Evolutionary conservation across 352 stramenopile species (phyloP), one percentile per base, ranked within the genome.

Genomic region (Blastocystis sp.): DNA sequence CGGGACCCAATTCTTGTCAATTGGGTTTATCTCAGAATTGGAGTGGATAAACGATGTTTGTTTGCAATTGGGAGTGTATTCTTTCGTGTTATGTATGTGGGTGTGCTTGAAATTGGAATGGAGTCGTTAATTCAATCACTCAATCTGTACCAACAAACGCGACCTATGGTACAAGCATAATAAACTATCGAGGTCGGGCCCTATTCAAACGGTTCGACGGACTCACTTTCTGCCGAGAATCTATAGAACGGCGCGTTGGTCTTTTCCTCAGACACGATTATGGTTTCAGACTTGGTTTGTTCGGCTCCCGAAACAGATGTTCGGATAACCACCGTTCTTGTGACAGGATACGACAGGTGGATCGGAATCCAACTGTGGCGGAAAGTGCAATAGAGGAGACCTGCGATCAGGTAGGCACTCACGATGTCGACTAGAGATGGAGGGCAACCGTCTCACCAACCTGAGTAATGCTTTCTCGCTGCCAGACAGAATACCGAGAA

Each of bases 381-480:
- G 38, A 78, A 78, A 27, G 67, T 59, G 67, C 34, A 78, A 38
- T 56, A 78, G 24, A 61, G 46, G 40, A 78, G 67, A 44, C 38
- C 29, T 16, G 67, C 67, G 0, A 78, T 51, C 51, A 57, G 49
- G 36, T 61, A 38, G 16, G 67, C 67, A 46, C 67, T 56, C 14
- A 51, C 46, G 49, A 78, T 78, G 6, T 78, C 67, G 36, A 78
- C 67, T 78, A 61, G 21, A 44, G 24, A 4, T 56, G 21, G 14
- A 27, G 16, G 32, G 7, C 24, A 56, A 14, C 7, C 0, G 6
- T 34, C 0, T 18, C 24, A 16, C 16, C 21, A 40, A 84, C 73
- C 73, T 44, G 73, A 84, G 42, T 84, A 84, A 44, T 84, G 73
- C 40, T 84, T 84, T 48, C 73, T 64, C n/a, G 73, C 73, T 42